Evolutionary conservation across 2,329 filamentous ascomycete genomes (phyloP), one percentile per base, ranked within the genome.

Genomic region (Trichoderma atroviride): DNA sequence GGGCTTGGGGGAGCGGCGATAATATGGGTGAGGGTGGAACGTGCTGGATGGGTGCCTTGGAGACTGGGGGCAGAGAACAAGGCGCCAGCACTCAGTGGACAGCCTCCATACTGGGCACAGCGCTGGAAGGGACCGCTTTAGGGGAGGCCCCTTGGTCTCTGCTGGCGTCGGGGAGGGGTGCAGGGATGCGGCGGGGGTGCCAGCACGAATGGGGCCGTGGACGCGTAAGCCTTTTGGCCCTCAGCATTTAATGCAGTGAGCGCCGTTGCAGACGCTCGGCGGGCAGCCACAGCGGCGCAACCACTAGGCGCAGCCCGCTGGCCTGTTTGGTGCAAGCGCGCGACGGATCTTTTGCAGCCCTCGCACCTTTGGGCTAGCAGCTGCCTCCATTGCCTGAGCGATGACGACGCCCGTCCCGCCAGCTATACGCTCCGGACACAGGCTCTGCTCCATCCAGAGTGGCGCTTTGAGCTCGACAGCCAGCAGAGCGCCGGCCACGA

Each of bases 11-110:
- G 64, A 59, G 64, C 29, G 64, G 53, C 55, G 55, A 67, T 67
- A 67, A 43, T 69, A 56, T 68, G 72, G 77, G 76, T 79, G 77
- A 78, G 75, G 77, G 78, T 77, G 77, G 74, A 74, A 75, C 73
- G 77, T 73, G 74, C 74, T 73, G 74, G 74, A 76, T 71, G 74
- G 73, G 63, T 76, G 76, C 75, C 75, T 77, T 75, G 73, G 70
- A 52, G 64, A 55, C 37, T 40, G 37, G 62, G 52, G 35, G 37
- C 40, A 40, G 43, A 52, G 50, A 60, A 53, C 37, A 52, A 43
- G 43, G 37, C 22, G 50, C 33, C 19, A 50, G 35, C 31, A 33
- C 35, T 29, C 24, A 40, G 53, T 37, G n/a, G 5, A 27, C 40
- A 53, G 67, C 33, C 29, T 35, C 11, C 33, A 14, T 35, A 43